phyloP scores from a whole-genome alignment of 2,329 filamentous ascomycete genomes.

The Dichotomopilus funicola region DNA sequence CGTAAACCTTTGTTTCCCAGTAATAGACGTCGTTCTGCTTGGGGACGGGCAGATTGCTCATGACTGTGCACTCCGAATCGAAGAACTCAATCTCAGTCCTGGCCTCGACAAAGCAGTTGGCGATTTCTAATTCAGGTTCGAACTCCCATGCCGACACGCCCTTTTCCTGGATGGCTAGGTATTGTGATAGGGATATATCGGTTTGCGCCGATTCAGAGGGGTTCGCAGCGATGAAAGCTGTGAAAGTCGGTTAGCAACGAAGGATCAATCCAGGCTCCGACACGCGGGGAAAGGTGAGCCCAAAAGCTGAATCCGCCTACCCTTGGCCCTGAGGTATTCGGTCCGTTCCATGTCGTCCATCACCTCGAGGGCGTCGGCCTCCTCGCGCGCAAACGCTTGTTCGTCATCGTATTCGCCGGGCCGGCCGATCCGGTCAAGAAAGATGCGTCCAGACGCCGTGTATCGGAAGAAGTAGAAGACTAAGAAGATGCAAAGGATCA shows the following conservation, averaged over 20 bases:
- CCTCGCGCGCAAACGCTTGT: slow-evolving; percentile 86
- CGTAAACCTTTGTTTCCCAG: slow-evolving; percentile 98
- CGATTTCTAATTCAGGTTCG: slow-evolving; percentile 96
- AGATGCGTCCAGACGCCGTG: slow-evolving; percentile 78
- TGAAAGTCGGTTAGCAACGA: slow-evolving; percentile 4
- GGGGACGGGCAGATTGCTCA: slow-evolving; percentile 91
- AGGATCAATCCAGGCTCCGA: background rate
- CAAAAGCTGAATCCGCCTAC: slow-evolving; percentile 41
- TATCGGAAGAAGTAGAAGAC: slow-evolving; percentile 93
- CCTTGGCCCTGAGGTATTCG: slow-evolving; percentile 92
- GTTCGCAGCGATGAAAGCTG: slow-evolving; percentile 90
- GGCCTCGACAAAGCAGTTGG: slow-evolving; percentile 95
- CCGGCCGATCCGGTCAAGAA: slow-evolving; percentile 85
- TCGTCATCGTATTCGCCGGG: slow-evolving; percentile 98
- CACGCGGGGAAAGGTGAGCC: background rate
- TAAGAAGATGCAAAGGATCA: slow-evolving; percentile 72
- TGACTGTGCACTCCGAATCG: slow-evolving; percentile 93
- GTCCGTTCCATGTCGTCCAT: slow-evolving; percentile 91
- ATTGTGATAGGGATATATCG: slow-evolving; percentile 95
- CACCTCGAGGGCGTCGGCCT: slow-evolving; percentile 86
- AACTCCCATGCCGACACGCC: slow-evolving; percentile 99
- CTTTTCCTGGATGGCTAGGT: slow-evolving; percentile 97
- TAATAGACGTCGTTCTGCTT: slow-evolving; percentile 99
- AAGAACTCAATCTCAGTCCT: slow-evolving; percentile 98
- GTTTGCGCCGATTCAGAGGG: slow-evolving; percentile 92